Evolutionary conservation across 495 filamentous ascomycete species (phyloP).

Genomic region (Neurospora discreta): DNA sequence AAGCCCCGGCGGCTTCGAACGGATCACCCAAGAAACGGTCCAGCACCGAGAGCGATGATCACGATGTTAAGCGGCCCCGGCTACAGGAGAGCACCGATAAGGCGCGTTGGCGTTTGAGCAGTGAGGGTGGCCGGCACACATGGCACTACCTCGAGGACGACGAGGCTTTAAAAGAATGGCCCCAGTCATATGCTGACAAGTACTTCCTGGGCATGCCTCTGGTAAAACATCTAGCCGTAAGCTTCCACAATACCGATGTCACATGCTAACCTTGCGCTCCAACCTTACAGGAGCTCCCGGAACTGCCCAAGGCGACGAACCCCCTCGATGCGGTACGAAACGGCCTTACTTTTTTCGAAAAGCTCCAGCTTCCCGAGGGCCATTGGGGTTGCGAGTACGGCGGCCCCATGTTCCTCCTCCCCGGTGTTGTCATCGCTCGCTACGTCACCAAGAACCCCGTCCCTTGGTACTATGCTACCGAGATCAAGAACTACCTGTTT

Average conservation of each 20-base stretch:
- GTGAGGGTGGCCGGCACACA: constrained; percentile 75
- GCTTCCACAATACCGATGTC: not conserved
- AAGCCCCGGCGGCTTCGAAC: constrained; percentile 5
- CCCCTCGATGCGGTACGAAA: constrained; percentile 71
- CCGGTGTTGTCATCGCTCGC: constrained; percentile 76
- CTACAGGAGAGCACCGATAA: constrained; percentile 55
- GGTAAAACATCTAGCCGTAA: constrained; percentile 11
- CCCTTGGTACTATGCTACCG: constrained; percentile 65
- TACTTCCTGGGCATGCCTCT: constrained; percentile 62
- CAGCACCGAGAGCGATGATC: constrained; percentile 9
- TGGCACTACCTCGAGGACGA: constrained; percentile 88
- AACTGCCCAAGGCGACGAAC: constrained; percentile 55
- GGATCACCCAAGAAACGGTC: constrained; percentile 23
- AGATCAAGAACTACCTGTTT: constrained; percentile 91
- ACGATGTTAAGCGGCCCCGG: constrained; percentile 22
- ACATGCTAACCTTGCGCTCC: not conserved
- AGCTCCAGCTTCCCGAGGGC: constrained; percentile 76
- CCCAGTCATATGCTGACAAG: constrained; percentile 74
- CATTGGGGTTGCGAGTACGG: constrained; percentile 98
- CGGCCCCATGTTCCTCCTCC: constrained; percentile 76
- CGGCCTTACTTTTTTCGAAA: constrained; percentile 78
- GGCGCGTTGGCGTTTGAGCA: constrained; percentile 70
- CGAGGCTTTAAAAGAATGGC: constrained; percentile 64
- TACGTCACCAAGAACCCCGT: constrained; percentile 86
- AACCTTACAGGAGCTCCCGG: constrained; percentile 53